Base-by-base conservation (phyloP, 768 basidiomycete genomes). In the Pseudohyphozyma bogoriensis region DNA sequence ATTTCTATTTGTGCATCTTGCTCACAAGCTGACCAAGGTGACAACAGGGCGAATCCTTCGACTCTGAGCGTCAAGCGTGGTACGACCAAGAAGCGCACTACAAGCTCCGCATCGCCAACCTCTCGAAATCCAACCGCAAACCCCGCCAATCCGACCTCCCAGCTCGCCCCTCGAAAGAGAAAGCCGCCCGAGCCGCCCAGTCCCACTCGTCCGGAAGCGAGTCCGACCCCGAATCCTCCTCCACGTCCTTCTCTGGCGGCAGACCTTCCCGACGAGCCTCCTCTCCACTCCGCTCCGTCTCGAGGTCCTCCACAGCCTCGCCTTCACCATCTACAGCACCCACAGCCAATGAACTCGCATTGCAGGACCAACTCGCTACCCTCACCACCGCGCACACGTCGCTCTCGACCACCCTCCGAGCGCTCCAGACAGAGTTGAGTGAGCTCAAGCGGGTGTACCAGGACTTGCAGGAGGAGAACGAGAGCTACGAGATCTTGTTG, bases 31-130 rank as follows among this genome's bases (percentile, higher is more conserved):
- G 51, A 35, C 33, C 15, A 47, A 42, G 56, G 44, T 52, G 51
- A 63, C 64, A 59, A 32, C 70, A 92, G 89, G 84, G 84, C n/a
- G 77, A 82, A 22, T 85, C 86, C 4, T 92, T 91, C 71, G 90
- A 93, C 70, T 86, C 87, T 11, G 90, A 93, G 74, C 85, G 90
- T 36, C 88, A 91, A 72, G 81, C 88, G 20, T 87, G 90, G 73
- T 89, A 89, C 70, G 89, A 92, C 74, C 89, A 88, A 70, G 89
- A 93, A 69, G 86, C 91, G 71, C 89, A 90, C 73, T 83, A 91
- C 65, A 90, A 89, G 74, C 86, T 86, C 47, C 86, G 88, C 61
- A 89, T 92, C 54, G 84, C 86, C 70, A 86, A 85, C 11, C 81
- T 90, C 40, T 77, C 80, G 10, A 82, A 87, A 63, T 78, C 81